These are phyloP conservation scores for Lyophyllum atratum DNA, from an alignment of 768 basidiomycete species.

Conservation along the genomic window DNA sequence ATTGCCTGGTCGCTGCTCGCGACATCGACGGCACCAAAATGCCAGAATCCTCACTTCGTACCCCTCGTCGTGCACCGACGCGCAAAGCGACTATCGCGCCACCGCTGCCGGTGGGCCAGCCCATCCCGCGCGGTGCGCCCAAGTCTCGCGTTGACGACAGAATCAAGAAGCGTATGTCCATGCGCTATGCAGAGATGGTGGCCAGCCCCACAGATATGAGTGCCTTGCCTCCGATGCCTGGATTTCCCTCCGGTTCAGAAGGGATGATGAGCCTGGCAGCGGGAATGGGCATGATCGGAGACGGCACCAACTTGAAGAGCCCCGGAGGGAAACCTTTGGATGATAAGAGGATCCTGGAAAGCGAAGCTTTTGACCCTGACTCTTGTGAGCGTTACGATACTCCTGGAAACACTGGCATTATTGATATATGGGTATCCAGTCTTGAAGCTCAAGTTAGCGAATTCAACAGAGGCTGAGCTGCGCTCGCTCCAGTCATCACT, in stretches of 20 bases:
- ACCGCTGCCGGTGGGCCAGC: constrained; percentile 18
- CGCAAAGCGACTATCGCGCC: constrained; percentile 21
- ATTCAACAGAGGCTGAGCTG: constrained; percentile 83
- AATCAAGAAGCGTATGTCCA: constrained; percentile 96
- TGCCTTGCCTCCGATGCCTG: constrained; percentile 58
- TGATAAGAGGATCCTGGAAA: constrained; percentile 68
- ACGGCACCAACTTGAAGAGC: constrained; percentile 50
- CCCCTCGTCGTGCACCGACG: constrained; percentile 23
- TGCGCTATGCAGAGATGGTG: constrained; percentile 83
- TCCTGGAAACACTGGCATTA: constrained; percentile 14
- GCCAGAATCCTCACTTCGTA: constrained; percentile 22
- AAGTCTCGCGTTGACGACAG: constrained; percentile 78
- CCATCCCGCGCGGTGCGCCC: constrained; percentile 43
- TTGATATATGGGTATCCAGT: constrained; percentile 39
- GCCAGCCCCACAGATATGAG: constrained; percentile 63
- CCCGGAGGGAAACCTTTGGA: constrained; percentile 47
- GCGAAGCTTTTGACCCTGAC: constrained; percentile 85
- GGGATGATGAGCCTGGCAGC: constrained; percentile 21
- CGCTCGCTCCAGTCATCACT: constrained; percentile 77
- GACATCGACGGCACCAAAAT: constrained; percentile 13
- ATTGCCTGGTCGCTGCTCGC: neutral
- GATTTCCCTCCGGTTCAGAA: constrained; percentile 47
- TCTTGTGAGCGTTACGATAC: constrained; percentile 61
- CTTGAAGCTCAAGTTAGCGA: constrained; percentile 84
- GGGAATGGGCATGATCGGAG: constrained; percentile 28